Evolutionary conservation across 2,329 filamentous ascomycete species (phyloP).

Genomic region (Claviceps fusiformis): DNA sequence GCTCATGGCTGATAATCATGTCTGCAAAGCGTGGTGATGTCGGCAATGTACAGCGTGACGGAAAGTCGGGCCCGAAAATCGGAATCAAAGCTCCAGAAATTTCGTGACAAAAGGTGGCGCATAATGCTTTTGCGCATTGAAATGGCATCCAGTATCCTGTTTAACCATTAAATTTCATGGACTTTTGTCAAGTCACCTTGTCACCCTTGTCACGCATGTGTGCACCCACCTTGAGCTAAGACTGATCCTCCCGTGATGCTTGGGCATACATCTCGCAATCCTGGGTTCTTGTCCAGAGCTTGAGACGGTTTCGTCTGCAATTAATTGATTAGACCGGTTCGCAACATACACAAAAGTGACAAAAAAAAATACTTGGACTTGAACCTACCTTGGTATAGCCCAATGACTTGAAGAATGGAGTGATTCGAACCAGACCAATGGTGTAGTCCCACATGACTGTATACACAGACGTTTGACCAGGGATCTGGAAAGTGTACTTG

Average conservation of each 20-base stretch:
- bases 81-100: slow-evolving; percentile 81
- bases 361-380: not conserved
- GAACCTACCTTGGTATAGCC: slow-evolving; percentile 65
- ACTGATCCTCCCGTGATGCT: slow-evolving; percentile 91
- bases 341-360: not conserved
- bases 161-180: slow-evolving; percentile 5
- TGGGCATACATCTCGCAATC: slow-evolving; percentile 77
- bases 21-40: slow-evolving; percentile 49
- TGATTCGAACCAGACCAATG: slow-evolving; percentile 83
- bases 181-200: not conserved
- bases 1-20: slow-evolving; percentile 49
- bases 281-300: slow-evolving; percentile 63
- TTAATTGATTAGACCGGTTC: not conserved
- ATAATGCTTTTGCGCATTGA: slow-evolving; percentile 70
- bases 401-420: slow-evolving; percentile 85
- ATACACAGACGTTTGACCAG: slow-evolving; percentile 52
- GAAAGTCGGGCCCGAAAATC: slow-evolving; percentile 76
- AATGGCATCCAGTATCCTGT: slow-evolving; percentile 96
- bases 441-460: slow-evolving; percentile 96
- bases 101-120: slow-evolving; percentile 74
- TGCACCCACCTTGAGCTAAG: slow-evolving; percentile 64
- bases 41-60: slow-evolving; percentile 52
- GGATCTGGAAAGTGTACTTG: slow-evolving; percentile 67
- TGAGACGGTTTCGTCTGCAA: slow-evolving; percentile 74
- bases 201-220: not conserved